Conservation (phyloP, 2,329 filamentous ascomycete genomes). For the Ophiostoma australiae region DNA sequence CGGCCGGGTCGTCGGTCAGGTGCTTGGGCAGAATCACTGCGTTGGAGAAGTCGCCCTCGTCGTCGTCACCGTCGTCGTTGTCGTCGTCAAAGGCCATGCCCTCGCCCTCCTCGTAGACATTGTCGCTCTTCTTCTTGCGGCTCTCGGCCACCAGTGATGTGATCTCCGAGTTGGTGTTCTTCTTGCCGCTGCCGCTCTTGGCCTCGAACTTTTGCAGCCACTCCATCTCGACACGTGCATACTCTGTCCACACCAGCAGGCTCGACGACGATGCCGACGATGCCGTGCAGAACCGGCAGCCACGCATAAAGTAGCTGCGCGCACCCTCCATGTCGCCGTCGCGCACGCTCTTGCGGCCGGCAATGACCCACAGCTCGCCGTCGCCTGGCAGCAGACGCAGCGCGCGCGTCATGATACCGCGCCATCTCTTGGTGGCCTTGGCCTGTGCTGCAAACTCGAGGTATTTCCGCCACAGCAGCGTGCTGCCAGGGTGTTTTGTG, state of each 20-base stretch:
- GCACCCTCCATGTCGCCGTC: conserved; percentile 85
- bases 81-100: conserved; percentile 47
- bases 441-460: conserved; percentile 71
- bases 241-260: conserved; percentile 77
- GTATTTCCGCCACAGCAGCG: conserved; percentile 84
- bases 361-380: conserved; percentile 79
- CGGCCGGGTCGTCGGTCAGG: conserved; percentile 37
- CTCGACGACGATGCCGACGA: conserved; percentile 43
- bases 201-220: conserved; percentile 56
- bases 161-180: conserved; percentile 28
- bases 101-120: conserved; percentile 38
- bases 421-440: conserved; percentile 62
- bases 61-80: conserved; percentile 42
- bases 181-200: conserved; percentile 63
- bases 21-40: conserved; percentile 42
- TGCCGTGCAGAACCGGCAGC: conserved; percentile 78
- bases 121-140: conserved; percentile 43
- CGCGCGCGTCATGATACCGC: conserved; percentile 60
- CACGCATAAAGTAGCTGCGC: conserved; percentile 79
- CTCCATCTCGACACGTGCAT: conserved; percentile 85
- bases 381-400: conserved; percentile 82
- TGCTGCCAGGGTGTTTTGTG: conserved; percentile 73
- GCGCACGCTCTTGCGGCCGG: conserved; percentile 69
- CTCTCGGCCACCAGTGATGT: conserved; percentile 28
- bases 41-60: conserved; percentile 46